Evolutionary conservation across 495 filamentous ascomycete genomes (phyloP).

Genomic region (Aspergillus saccharolyticus): DNA sequence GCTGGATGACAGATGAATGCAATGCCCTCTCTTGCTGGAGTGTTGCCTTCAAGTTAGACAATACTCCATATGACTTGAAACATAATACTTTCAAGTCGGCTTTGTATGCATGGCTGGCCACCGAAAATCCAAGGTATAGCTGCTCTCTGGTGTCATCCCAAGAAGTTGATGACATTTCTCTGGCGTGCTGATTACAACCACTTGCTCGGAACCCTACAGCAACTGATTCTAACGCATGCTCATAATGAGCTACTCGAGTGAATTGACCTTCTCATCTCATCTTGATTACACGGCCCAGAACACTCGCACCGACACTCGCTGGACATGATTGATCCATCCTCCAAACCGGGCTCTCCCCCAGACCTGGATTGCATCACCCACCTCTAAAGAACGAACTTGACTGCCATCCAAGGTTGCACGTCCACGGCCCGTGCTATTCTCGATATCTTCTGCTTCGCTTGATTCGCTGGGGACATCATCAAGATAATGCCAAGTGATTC

Average conservation of each 20-base stretch:
- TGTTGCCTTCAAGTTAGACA: too few species aligned
- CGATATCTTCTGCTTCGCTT: conserved; percentile 34
- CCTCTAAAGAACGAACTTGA: conserved; percentile 50
- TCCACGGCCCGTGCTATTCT: conserved; percentile 44
- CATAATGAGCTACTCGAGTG: neutral
- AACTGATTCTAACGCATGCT: neutral
- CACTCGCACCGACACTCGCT: conserved; percentile 52
- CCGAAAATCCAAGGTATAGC: too few species aligned
- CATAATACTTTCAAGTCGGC: too few species aligned
- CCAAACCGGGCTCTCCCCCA: conserved; percentile 61
- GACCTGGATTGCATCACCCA: conserved; percentile 62
- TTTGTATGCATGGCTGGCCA: too few species aligned
- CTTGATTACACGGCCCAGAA: conserved; percentile 56
- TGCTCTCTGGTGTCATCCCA: too few species aligned
- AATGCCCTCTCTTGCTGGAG: too few species aligned
- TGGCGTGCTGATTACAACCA: too few species aligned
- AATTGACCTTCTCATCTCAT: neutral
- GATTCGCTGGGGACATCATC: conserved; percentile 45
- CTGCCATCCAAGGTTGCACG: conserved; percentile 49
- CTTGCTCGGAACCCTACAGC: too few species aligned
- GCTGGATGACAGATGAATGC: too few species aligned
- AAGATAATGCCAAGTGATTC: conserved; percentile 54
- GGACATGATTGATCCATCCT: conserved; percentile 56
- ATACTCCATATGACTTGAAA: too few species aligned
- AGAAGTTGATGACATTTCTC: too few species aligned